Percentiles rank a stretch among this genome's conserved stretches.
These are phyloP conservation scores for Laburnicola sp. DNA, from an alignment of 2,329 filamentous ascomycete species.

Conservation along the genomic window DNA sequence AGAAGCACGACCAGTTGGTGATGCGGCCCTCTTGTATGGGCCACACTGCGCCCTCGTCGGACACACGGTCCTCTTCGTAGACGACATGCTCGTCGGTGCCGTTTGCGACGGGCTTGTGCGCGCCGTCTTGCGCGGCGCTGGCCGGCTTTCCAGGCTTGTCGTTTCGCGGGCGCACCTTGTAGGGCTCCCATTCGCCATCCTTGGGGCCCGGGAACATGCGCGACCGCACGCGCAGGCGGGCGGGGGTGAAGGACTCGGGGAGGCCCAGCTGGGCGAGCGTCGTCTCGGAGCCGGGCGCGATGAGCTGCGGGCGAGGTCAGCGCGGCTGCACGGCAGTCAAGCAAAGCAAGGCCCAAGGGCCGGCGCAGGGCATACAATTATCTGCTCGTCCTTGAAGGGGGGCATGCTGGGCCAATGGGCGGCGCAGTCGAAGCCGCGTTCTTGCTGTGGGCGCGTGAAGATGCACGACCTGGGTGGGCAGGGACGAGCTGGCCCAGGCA, in stretches of 20 bases:
- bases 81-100: slow-evolving; percentile 63
- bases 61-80: slow-evolving; percentile 86
- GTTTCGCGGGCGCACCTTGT: slow-evolving; percentile 66
- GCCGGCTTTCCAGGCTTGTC: slow-evolving; percentile 32
- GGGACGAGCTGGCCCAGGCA: too few species aligned
- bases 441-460: slow-evolving; percentile 7
- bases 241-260: slow-evolving; percentile 86
- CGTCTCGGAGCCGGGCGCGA: slow-evolving; percentile 82
- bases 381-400: slow-evolving; percentile 52
- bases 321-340: neutral
- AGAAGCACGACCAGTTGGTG: slow-evolving; percentile 87
- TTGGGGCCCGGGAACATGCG: slow-evolving; percentile 88
- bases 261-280: slow-evolving; percentile 90
- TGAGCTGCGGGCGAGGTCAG: slow-evolving; percentile 52
- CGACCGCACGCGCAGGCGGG: slow-evolving; percentile 82
- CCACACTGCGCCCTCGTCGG: slow-evolving; percentile 86
- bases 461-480: neutral
- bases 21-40: slow-evolving; percentile 82
- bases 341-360: neutral
- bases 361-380: slow-evolving; percentile 39
- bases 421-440: slow-evolving; percentile 9
- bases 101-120: slow-evolving; percentile 37
- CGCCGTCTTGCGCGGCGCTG: slow-evolving; percentile 35
- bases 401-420: slow-evolving; percentile 41
- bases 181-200: slow-evolving; percentile 77